These are phyloP conservation scores for Mortierella hygrophila DNA, from an alignment of 192 early-diverging fungal species.

Conservation along the genomic window DNA sequence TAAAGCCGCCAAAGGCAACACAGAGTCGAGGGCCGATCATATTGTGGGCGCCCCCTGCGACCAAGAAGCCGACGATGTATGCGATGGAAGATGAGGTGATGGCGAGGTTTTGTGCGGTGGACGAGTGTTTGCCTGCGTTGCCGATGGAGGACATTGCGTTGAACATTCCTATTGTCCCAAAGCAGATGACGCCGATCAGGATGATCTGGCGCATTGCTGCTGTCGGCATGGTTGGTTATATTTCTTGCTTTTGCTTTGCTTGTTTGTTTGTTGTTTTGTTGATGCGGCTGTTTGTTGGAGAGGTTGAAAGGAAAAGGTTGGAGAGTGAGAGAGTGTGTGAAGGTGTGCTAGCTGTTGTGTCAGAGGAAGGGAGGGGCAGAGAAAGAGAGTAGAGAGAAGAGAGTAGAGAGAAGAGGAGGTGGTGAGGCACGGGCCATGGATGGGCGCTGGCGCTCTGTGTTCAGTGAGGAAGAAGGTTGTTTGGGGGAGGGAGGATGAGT, in stretches of 20 bases:
- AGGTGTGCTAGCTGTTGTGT: not conserved
- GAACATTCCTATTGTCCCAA: conserved; percentile 44
- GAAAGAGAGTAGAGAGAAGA: not conserved
- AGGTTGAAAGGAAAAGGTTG: not conserved
- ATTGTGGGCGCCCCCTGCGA: conserved; percentile 82
- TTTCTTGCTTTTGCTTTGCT: too few relatives aligned
- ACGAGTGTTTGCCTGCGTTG: conserved; percentile 34
- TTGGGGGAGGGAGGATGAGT: not conserved
- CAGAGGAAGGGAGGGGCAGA: not conserved
- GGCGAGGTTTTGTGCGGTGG: conserved; percentile 23
- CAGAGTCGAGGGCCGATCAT: conserved; percentile 76
- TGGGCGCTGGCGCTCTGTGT: not conserved
- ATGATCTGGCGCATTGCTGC: conserved; percentile 40
- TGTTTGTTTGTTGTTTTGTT: not conserved
- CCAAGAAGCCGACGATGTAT: conserved; percentile 79
- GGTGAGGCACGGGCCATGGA: conserved; percentile 9
- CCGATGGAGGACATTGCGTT: conserved; percentile 42
- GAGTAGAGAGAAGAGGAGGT: not conserved
- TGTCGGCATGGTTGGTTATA: conserved; percentile 17
- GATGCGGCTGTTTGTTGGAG: not conserved
- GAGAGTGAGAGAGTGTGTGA: not conserved
- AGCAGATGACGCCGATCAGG: conserved; percentile 43
- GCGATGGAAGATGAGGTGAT: conserved; percentile 44
- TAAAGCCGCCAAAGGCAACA: conserved; percentile 72
- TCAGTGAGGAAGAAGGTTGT: not conserved